Evolutionary conservation across 1,284 basidiomycete species (phyloP).

Genomic region (Ustilago vetiveriae): DNA sequence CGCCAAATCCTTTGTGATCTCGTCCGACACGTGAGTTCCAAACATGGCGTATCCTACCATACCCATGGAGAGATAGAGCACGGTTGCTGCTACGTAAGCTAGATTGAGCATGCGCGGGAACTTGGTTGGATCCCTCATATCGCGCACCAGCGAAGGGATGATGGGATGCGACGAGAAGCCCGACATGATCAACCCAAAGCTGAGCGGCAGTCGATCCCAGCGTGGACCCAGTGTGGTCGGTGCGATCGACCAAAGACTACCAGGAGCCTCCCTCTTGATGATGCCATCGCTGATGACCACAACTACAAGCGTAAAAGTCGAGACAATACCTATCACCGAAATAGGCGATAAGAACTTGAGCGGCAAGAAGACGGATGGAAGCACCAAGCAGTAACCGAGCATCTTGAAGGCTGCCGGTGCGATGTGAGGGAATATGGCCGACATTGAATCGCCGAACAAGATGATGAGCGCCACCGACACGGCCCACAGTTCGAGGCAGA

Average conservation of each 20-base stretch:
- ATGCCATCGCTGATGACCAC: slow-evolving; percentile 88
- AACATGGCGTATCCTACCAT: slow-evolving; percentile 87
- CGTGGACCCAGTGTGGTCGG: slow-evolving; percentile 76
- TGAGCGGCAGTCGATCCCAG: slow-evolving; percentile 71
- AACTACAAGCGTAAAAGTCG: slow-evolving; percentile 73
- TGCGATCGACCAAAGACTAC: slow-evolving; percentile 81
- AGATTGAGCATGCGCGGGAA: slow-evolving; percentile 85
- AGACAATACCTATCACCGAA: slow-evolving; percentile 68
- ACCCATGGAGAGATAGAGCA: slow-evolving; percentile 82
- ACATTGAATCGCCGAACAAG: slow-evolving; percentile 60
- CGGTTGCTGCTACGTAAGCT: slow-evolving; percentile 85
- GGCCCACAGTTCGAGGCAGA: slow-evolving; percentile 65
- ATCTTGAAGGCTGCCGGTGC: slow-evolving; percentile 55
- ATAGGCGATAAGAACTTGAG: slow-evolving; percentile 59
- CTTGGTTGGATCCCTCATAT: slow-evolving; percentile 84
- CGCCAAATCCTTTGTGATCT: slow-evolving; percentile 87
- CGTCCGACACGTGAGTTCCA: slow-evolving; percentile 70
- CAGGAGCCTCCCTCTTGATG: slow-evolving; percentile 79
- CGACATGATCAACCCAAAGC: slow-evolving; percentile 92
- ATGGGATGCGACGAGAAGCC: slow-evolving; percentile 95
- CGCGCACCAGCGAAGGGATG: slow-evolving; percentile 85
- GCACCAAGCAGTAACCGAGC: slow-evolving; percentile 51
- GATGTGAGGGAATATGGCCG: slow-evolving; percentile 45
- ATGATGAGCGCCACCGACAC: slow-evolving; percentile 63
- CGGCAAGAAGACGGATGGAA: slow-evolving; percentile 62